Conservation (phyloP, 2,329 filamentous ascomycete species). For the Ascochyta pisi region DNA sequence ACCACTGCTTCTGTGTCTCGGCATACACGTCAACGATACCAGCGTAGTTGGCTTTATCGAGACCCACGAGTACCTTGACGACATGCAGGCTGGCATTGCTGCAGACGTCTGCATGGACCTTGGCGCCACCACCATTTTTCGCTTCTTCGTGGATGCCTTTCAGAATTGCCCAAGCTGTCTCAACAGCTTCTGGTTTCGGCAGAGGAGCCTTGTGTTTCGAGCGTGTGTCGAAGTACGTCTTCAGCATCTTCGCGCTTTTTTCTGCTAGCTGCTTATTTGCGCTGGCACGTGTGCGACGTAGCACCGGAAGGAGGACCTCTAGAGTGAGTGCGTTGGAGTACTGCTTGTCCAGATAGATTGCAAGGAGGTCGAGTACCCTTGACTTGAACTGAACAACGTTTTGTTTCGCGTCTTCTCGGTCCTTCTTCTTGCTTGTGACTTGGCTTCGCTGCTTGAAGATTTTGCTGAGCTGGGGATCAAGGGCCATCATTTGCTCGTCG, state of each 20-base stretch:
- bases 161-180: conserved; percentile 64
- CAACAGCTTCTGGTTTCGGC: conserved; percentile 51
- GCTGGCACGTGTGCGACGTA: conserved; percentile 79
- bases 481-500: conserved; percentile 91
- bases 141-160: conserved; percentile 73
- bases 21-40: conserved; percentile 52
- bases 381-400: conserved; percentile 95
- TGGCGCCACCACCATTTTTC: conserved; percentile 66
- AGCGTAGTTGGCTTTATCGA: conserved; percentile 50
- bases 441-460: conserved; percentile 83
- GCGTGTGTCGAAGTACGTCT: conserved; percentile 72
- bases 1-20: conserved; percentile 54
- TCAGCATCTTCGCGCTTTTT: conserved; percentile 75
- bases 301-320: conserved; percentile 74
- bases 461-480: conserved; percentile 82
- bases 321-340: conserved; percentile 71
- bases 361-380: conserved; percentile 85
- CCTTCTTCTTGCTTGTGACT: conserved; percentile 72
- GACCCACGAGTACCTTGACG: conserved; percentile 65
- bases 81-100: conserved; percentile 75
- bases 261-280: conserved; percentile 76
- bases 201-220: conserved; percentile 56
- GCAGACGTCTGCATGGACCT: conserved; percentile 75
- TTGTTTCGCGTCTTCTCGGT: conserved; percentile 85
- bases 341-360: conserved; percentile 83